These are phyloP conservation scores for Aspergillus biplanus DNA, from an alignment of 495 filamentous ascomycete genomes.

Conservation along the genomic window DNA sequence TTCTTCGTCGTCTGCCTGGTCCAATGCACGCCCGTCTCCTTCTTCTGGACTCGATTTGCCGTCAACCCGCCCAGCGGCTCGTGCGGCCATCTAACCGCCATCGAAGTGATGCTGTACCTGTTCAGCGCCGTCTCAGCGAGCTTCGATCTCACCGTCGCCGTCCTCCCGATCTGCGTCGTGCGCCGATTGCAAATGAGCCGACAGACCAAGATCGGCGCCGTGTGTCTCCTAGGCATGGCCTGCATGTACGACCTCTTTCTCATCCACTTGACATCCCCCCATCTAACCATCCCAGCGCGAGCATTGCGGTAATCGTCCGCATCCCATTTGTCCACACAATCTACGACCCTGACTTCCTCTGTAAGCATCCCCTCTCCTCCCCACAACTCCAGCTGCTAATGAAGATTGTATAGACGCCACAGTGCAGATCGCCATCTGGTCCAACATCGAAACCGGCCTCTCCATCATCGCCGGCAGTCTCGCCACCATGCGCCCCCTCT, in stretches of 20 bases:
- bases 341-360: slow-evolving; percentile 24
- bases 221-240: slow-evolving; percentile 26
- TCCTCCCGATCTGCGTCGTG: slow-evolving; percentile 25
- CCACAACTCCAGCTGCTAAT: too few relatives aligned
- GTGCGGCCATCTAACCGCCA: slow-evolving; percentile 11
- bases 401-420: too few relatives aligned
- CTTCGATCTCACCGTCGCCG: slow-evolving; percentile 30
- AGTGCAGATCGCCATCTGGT: slow-evolving; percentile 29
- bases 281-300: slow-evolving; percentile 19
- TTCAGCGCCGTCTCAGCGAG: slow-evolving; percentile 30
- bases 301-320: slow-evolving; percentile 27
- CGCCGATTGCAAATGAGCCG: slow-evolving; percentile 27
- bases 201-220: slow-evolving; percentile 21
- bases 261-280: not conserved
- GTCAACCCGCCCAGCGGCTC: not conserved
- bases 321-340: slow-evolving; percentile 25
- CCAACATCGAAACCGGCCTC: slow-evolving; percentile 29
- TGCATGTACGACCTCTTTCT: slow-evolving; percentile 23
- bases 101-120: slow-evolving; percentile 22
- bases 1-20: slow-evolving; percentile 17
- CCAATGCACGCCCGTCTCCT: slow-evolving; percentile 29
- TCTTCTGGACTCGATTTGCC: slow-evolving; percentile 26
- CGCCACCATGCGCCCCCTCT: slow-evolving; percentile 32
- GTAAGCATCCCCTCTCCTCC: slow-evolving; percentile 14
- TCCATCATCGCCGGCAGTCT: slow-evolving; percentile 34